Percentiles rank a stretch among this genome's conserved stretches.
Conservation (phyloP, 495 filamentous ascomycete genomes). For the Neurospora discreta region DNA sequence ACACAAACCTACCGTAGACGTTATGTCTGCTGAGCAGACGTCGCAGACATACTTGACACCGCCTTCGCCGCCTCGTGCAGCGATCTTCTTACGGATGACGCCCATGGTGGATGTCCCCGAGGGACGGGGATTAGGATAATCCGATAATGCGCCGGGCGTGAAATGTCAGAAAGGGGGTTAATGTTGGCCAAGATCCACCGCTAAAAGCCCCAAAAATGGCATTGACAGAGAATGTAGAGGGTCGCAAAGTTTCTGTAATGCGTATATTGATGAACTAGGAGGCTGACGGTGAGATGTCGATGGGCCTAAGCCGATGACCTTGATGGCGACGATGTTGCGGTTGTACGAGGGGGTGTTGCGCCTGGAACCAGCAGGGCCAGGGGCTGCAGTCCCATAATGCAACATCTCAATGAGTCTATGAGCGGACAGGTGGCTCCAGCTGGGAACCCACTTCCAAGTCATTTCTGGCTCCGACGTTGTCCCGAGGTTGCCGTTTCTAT, state of each 20-base stretch:
- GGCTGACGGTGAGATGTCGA: conserved; percentile 6
- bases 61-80: conserved; percentile 76
- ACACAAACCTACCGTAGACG: conserved; percentile 63
- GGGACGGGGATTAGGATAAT: conserved; percentile 5
- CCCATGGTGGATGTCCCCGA: conserved; percentile 50
- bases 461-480: neutral
- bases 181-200: conserved; percentile 3
- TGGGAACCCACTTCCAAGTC: neutral
- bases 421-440: neutral
- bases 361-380: neutral
- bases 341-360: conserved; percentile 3
- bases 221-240: neutral
- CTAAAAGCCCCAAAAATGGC: conserved; percentile 6
- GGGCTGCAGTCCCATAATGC: neutral
- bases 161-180: conserved; percentile 1
- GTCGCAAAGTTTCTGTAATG: conserved; percentile 1
- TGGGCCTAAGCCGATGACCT: conserved; percentile 5
- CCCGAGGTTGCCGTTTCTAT: neutral
- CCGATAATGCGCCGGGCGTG: conserved; percentile 10
- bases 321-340: conserved; percentile 5
- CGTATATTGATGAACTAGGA: conserved; percentile 16
- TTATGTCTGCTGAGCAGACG: conserved; percentile 89
- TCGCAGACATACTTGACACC: conserved; percentile 95
- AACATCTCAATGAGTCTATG: neutral
- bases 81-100: conserved; percentile 93